Evolutionary conservation across 1,139 yeast genomes (phyloP).

Genomic region (Yamadazyma membranifaciens): DNA sequence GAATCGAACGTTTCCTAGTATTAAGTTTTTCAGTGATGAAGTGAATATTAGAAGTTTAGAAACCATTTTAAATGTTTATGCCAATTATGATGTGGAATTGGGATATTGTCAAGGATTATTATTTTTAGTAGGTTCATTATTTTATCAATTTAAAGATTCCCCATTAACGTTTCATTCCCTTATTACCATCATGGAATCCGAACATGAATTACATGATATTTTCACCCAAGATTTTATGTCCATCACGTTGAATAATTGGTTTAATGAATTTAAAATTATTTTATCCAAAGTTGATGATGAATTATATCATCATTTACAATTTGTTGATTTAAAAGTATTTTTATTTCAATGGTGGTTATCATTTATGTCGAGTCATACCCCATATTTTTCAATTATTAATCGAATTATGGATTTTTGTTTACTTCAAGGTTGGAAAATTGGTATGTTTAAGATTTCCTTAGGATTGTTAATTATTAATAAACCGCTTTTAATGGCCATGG

Average conservation of each 20-base stretch:
- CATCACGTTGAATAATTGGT: conserved; percentile 54
- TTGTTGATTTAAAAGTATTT: conserved; percentile 46
- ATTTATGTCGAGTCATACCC: conserved; percentile 62
- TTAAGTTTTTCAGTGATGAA: conserved; percentile 48
- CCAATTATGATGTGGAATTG: conserved; percentile 65
- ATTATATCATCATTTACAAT: conserved; percentile 45
- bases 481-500: conserved; percentile 48
- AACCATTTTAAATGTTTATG: conserved; percentile 61
- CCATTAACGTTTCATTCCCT: conserved; percentile 55
- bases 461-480: conserved; percentile 55
- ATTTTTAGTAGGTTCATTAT: conserved; percentile 62
- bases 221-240: conserved; percentile 56
- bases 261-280: conserved; percentile 49
- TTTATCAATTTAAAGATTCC: conserved; percentile 48
- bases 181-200: conserved; percentile 62
- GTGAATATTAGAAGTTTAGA: conserved; percentile 50
- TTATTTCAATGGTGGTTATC: conserved; percentile 69
- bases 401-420: conserved; percentile 54
- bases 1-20: conserved; percentile 60
- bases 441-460: conserved; percentile 58
- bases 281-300: conserved; percentile 41
- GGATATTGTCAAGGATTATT: conserved; percentile 75
- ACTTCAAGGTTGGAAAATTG: conserved; percentile 65
- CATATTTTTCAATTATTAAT: conserved; percentile 48
- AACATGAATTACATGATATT: conserved; percentile 55